phyloP scores from a whole-genome alignment of 495 filamentous ascomycete genomes.

The Rhypophila decipiens region DNA sequence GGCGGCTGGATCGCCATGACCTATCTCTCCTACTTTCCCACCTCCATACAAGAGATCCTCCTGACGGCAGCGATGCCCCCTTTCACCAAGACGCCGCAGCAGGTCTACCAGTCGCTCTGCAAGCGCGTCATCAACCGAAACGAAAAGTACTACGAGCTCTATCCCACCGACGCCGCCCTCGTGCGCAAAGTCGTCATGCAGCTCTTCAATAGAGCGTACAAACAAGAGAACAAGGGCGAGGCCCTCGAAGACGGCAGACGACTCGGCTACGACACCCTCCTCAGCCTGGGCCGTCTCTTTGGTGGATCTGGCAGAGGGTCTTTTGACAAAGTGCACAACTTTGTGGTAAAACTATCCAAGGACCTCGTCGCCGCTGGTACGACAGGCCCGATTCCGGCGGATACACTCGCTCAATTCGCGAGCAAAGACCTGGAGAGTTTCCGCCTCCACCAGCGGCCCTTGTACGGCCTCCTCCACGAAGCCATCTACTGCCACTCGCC shows the following conservation, averaged over 20 bases:
- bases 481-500: constrained; percentile 16
- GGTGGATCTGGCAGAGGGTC: constrained; percentile 54
- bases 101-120: constrained; percentile 65
- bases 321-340: constrained; percentile 54
- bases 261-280: constrained; percentile 62
- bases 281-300: constrained; percentile 69
- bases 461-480: constrained; percentile 22
- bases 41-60: constrained; percentile 70
- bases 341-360: constrained; percentile 18
- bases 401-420: constrained; percentile 53
- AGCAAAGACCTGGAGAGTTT: constrained; percentile 4
- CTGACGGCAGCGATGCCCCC: constrained; percentile 74
- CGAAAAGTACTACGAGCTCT: constrained; percentile 67
- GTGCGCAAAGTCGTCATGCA: constrained; percentile 60
- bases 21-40: constrained; percentile 71
- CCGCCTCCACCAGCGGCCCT: constrained; percentile 13
- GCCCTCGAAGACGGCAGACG: neutral
- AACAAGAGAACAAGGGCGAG: neutral
- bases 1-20: constrained; percentile 77
- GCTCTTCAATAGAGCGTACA: constrained; percentile 46
- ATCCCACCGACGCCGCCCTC: constrained; percentile 60
- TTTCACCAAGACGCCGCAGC: constrained; percentile 57
- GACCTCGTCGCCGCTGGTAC: constrained; percentile 29
- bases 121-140: constrained; percentile 54
- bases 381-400: constrained; percentile 55